A percentile compares a stretch with the other conserved stretches of the same genome.
Evolutionary conservation across 2,329 filamentous ascomycete species (phyloP).

Genomic region (Beauveria sp.): DNA sequence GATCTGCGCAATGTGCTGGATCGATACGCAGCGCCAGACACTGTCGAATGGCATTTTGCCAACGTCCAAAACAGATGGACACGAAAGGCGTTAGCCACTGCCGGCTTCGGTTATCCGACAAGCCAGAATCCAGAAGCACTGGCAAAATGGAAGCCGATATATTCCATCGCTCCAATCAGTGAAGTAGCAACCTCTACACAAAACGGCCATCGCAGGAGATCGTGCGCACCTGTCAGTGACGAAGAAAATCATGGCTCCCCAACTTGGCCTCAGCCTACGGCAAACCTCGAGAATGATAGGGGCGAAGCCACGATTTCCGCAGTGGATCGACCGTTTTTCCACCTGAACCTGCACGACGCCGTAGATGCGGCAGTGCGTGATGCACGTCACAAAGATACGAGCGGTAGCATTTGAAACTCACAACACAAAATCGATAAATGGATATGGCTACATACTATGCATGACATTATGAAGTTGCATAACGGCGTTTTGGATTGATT

Average conservation of each 20-base stretch:
- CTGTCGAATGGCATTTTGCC: conserved; percentile 47
- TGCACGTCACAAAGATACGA: conserved; percentile 19
- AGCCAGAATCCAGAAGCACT: conserved; percentile 21
- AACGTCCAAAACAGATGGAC: conserved; percentile 49
- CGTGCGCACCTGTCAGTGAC: conserved; percentile 9
- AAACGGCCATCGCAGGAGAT: not conserved
- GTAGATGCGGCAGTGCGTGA: conserved; percentile 28
- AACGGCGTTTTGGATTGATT: not conserved
- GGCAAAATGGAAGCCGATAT: conserved; percentile 25
- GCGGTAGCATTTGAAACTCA: not conserved
- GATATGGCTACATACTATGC: not conserved
- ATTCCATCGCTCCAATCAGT: conserved; percentile 23
- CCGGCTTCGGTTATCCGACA: conserved; percentile 45
- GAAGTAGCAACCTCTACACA: not conserved
- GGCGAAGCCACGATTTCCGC: conserved; percentile 26
- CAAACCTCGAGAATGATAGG: not conserved
- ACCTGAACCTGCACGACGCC: conserved; percentile 36
- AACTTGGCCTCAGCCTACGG: not conserved
- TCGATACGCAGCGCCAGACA: conserved; percentile 40
- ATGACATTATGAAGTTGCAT: not conserved
- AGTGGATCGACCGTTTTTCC: conserved; percentile 41
- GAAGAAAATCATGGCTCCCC: conserved; percentile 12
- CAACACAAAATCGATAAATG: not conserved
- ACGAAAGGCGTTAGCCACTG: conserved; percentile 45
- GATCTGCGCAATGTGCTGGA: conserved; percentile 49